A percentile compares a stretch with the other conserved stretches of the same genome.
phyloP scores from a whole-genome alignment of 129 eudicot species.

The Flaveria robusta region DNA sequence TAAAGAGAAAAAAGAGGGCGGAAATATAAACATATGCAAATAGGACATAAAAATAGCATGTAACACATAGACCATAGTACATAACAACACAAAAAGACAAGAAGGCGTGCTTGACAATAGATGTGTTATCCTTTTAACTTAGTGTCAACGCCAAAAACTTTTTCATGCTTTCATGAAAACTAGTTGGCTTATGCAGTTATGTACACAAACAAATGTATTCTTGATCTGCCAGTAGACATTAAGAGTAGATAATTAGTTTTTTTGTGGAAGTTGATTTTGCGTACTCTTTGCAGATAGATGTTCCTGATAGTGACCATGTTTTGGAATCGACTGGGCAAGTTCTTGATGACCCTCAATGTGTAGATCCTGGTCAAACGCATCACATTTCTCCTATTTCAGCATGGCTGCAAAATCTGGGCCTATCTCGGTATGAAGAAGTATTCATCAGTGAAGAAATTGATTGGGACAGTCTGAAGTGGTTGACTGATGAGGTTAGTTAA shows the following conservation, averaged over 20 bases:
- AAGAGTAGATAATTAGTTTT: neutral
- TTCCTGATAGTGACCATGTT: slow-evolving; percentile 33
- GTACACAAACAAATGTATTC: neutral
- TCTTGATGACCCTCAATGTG: slow-evolving; percentile 50
- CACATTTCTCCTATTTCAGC: slow-evolving; percentile 50
- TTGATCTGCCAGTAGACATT: slow-evolving; percentile 9
- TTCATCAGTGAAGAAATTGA: slow-evolving; percentile 85
- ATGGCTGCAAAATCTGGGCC: slow-evolving; percentile 79
- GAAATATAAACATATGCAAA: too few species aligned
- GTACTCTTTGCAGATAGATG: slow-evolving; percentile 48
- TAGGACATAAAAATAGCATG: too few species aligned
- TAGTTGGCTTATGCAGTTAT: neutral
- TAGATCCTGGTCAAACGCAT: slow-evolving; percentile 35
- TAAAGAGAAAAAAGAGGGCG: too few species aligned
- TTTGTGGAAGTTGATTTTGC: slow-evolving; percentile 19
- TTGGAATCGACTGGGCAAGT: slow-evolving; percentile 53
- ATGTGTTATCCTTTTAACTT: neutral
- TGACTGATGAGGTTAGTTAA: slow-evolving; percentile 83
- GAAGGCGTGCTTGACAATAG: neutral
- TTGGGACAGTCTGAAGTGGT: slow-evolving; percentile 74
- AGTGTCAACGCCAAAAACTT: neutral
- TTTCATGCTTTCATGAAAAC: neutral
- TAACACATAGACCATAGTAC: too few species aligned
- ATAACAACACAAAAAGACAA: too few species aligned
- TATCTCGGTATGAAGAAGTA: slow-evolving; percentile 72